Evolutionary conservation across 345 rosid species (phyloP), one percentile per base, ranked within the genome.

Genomic region (Populus ilicifolia): DNA sequence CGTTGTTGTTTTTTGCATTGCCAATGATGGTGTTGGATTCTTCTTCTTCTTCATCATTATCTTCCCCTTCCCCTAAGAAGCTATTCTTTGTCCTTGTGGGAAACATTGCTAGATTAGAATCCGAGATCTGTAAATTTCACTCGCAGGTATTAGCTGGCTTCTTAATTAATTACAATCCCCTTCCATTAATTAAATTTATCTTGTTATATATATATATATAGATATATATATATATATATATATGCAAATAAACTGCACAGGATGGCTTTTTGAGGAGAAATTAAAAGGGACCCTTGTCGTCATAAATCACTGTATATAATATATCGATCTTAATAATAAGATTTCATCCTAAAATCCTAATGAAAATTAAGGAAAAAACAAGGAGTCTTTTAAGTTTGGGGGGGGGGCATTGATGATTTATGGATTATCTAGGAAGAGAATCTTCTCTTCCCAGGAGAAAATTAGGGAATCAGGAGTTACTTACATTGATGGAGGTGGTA

Each of bases 101-200:
- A 75, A 86, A 79, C 83, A 67, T 23, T 63, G 88, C 41, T 52
- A 80, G 64, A 9, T 27, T 39, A 25, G 87, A 87, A 62, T 66
- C 83, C 67, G 84, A 83, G 81, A 85, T 84, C 96, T 87, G 87
- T 78, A 46, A 66, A 71, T 25, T 30, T 17, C 64, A 59, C 29
- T 59, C 43, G 1, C 38, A 68, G 18, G 46, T 52, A 4, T 54
- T 68, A 83, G 70, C 73, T 73, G 44, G 67, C 29, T 38, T 44
- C 41, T 44, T 78, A 21, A 8, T 59, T 46, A n/a, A 43, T 46
- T 4, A 33, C n/a, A 20, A 11, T 43, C 65, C 61, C 13, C 14
- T 23, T 11, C 64, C 29, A n/a, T 23, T 23, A 59, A 59, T 59
- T 59, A 59, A 59, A n/a, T 59, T 10, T 59, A 20, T 21, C 61